Base-by-base conservation (phyloP, 192 early-diverging fungal species). In the Podila clonocystis region DNA sequence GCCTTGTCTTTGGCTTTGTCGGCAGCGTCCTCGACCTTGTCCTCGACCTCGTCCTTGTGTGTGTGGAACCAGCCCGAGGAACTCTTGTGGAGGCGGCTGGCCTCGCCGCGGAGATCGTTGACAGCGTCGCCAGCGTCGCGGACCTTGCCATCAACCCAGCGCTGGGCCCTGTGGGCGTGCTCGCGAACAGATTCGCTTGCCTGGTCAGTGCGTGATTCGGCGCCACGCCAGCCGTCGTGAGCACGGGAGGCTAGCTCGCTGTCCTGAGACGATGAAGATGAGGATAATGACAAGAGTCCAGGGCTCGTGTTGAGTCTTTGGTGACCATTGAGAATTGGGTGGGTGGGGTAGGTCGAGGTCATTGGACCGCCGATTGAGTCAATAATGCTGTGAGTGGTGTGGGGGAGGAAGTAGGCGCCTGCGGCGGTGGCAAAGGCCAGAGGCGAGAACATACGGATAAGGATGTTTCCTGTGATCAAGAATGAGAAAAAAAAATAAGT, bases 381-480 rank as follows among this genome's bases (percentile, higher is more conserved):
- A 6, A 79, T 52, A 19, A 72, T 64, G 12, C 58, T n/a, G 31
- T 79, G 76, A 9, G 76, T 79, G 2, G 70, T 68, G 28, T 61
- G 58, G 8, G 76, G 76, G 19, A 79, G 36, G 55, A 79, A 72
- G 55, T 68, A 79, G 4, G 76, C 76, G 8, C 76, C 76, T 26
- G 69, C 76, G 5, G 76, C 76, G 1, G 76, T 62, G 9, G 69
- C 76, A 28, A 79, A 79, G 0, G 76, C 76, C 60, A 79, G 45
- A 4, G 76, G 76, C 0, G 76, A 79, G 66, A 79, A 72, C 64
- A 79, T 63, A 1, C 76, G 58, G 66, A 79, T 59, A 41, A 79
- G 33, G 30, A 79, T 72, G 52, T 79, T 79, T 34, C 76, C 76
- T 79, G 48, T 19, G 12, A 30, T 13, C 3, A 22, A 49, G 36